phyloP scores from a whole-genome alignment of 2,329 filamentous ascomycete genomes.

The Penicillium occitanis region DNA sequence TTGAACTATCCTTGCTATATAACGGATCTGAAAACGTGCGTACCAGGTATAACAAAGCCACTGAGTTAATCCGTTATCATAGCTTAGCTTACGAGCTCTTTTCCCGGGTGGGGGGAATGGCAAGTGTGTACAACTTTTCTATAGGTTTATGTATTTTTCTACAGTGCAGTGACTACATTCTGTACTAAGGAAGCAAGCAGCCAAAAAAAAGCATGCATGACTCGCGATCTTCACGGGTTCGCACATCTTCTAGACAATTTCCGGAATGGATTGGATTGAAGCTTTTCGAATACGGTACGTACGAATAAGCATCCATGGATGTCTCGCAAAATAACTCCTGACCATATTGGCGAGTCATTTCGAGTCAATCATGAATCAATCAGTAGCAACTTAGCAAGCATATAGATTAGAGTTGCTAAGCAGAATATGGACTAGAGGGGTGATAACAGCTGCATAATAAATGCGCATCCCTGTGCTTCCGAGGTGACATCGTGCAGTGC shows the following conservation, averaged over 20 bases:
- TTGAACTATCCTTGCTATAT: too few relatives aligned
- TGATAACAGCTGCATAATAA: conserved; percentile 5
- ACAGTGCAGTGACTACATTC: too few relatives aligned
- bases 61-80: too few relatives aligned
- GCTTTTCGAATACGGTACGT: not conserved
- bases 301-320: not conserved
- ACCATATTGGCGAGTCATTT: not conserved
- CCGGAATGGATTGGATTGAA: not conserved
- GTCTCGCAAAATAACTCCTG: not conserved
- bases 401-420: not conserved
- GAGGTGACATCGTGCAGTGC: conserved; percentile 14
- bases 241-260: conserved; percentile 8
- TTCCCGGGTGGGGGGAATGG: too few relatives aligned
- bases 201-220: not conserved
- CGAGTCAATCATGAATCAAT: too few relatives aligned
- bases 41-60: too few relatives aligned
- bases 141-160: too few relatives aligned
- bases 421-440: not conserved
- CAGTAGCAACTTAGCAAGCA: not conserved
- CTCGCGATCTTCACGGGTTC: conserved; percentile 15
- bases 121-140: too few relatives aligned
- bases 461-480: conserved; percentile 10
- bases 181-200: not conserved
- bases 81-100: too few relatives aligned
- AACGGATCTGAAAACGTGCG: too few relatives aligned